A percentile compares a stretch with the other conserved stretches of the same genome.
phyloP scores from a whole-genome alignment of 495 filamentous ascomycete genomes.

The Apodospora peruviana region DNA sequence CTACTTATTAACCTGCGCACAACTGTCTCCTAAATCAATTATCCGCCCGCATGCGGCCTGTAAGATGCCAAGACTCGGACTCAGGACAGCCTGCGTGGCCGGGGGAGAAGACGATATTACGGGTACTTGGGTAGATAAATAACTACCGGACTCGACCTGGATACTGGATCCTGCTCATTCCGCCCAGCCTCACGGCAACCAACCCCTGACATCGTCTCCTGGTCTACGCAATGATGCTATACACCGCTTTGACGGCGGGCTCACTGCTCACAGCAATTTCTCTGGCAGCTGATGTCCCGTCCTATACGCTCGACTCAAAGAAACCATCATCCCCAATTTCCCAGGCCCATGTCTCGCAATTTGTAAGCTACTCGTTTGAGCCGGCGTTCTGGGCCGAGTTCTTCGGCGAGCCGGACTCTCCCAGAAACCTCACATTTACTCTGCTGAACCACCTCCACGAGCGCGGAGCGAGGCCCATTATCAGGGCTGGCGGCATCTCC shows the following conservation, averaged over 20 bases:
- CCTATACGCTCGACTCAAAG: background rate
- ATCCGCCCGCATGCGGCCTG: background rate
- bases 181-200: background rate
- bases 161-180: background rate
- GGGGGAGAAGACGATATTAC: no score
- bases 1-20: background rate
- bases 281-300: background rate
- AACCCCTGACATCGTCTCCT: no score
- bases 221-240: no score
- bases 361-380: conserved; percentile 20
- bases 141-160: no score
- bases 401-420: conserved; percentile 17
- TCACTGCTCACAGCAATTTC: background rate
- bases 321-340: conserved; percentile 11
- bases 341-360: conserved; percentile 13
- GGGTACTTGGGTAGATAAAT: no score
- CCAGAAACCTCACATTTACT: conserved; percentile 13
- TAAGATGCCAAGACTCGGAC: background rate
- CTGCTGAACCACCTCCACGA: conserved; percentile 16
- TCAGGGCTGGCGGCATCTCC: conserved; percentile 17
- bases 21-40: background rate
- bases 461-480: conserved; percentile 15
- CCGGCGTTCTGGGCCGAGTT: conserved; percentile 21
- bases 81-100: no score
- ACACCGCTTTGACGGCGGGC: no score